Base-by-base conservation (phyloP, 2,329 filamentous ascomycete genomes). In the Herpotrichia juniperi region DNA sequence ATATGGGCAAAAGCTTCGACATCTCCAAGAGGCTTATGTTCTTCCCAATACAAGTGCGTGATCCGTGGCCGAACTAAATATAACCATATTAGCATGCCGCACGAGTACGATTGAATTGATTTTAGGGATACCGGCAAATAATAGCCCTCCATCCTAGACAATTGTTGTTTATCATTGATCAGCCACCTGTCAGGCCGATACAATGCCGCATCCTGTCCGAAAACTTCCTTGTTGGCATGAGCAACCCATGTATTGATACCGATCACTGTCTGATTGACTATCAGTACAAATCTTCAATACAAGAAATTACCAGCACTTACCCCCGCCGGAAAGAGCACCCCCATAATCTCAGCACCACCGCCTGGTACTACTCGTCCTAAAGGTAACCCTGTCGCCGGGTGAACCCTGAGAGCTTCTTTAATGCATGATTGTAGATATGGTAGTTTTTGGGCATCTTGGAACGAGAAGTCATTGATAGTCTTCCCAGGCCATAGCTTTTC, bases 401-500 rank as follows among this genome's bases (percentile, higher is more conserved):
- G 74, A 30, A 77, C 67, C 4, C 78, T 60, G 10, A 79, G 61
- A 1, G 63, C 69, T 62, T 79, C 78, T 40, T 76, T 68, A 10
- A 78, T 60, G 44, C 73, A 73, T 4, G 75, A 76, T 43, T 73
- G 65, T 12, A 78, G 58, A 50, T 78, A 79, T 9, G 56, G 50
- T 10, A 74, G 48, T n/a, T n/a, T 21, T 1, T 45, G 48, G 2
- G 45, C 51, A 17, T 43, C 50, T 26, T 56, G 50, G 2, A 58
- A 53, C 3, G 51, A 60, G 34, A 68, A 59, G 7, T 6, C 7
- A 28, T 28, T 12, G 7, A 12, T 12, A 12, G 12, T 28, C 12
- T 28, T 12, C 26, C 26, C 26, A 7, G 7, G 7, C 26, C 26
- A 7, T 7, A 28, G 7, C 26, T 6, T 12, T 7, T 12, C 26